Evolutionary conservation across 768 basidiomycete species (phyloP), one percentile per base, ranked within the genome.

Genomic region (Lactarius trivialis): DNA sequence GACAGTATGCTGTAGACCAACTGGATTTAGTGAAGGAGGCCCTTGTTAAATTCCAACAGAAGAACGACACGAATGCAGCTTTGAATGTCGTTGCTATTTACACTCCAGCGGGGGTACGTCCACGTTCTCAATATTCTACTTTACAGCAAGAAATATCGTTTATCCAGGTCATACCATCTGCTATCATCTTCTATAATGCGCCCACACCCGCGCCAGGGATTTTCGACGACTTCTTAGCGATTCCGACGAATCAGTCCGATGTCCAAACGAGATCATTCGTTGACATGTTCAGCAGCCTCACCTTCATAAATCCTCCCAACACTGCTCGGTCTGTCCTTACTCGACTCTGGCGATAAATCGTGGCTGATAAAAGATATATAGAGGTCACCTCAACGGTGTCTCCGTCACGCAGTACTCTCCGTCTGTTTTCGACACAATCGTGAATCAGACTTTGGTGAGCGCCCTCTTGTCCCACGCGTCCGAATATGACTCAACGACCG

Each of bases 181-280:
- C n/a, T 11, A 11, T 11, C 2, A 0, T 45, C n/a, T 45, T 45
- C 21, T 53, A 14, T n/a, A 6, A 45, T 24, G 43, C 43, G 21
- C 43, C 43, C 21, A 45, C 43, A 24, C 43, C 43, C 11, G 3
- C 21, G 1, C 30, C 3, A 1, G 67, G 67, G 6, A 53, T 63
- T 19, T 69, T 69, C 34, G 60, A 68, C 19, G 61, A 65, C 21
- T 58, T 69, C 24, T 36, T 68, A 28, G 65, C 55, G 37, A 55
- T 68, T 19, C 64, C 64, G 0, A 17, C 45, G 9, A 37, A 53
- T n/a, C 19, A 45, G 26, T 36, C 19, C 0, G 53, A 58, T 15
- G 54, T 64, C 17, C 7, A 21, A 4, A 51, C 65, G 8, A 45
- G 36, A 19, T 59, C 55, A 6, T 45, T 45, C 11, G n/a, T 12